Evolutionary conservation across 2,329 filamentous ascomycete genomes (phyloP).

Genomic region (Calonectria multiphialidica): DNA sequence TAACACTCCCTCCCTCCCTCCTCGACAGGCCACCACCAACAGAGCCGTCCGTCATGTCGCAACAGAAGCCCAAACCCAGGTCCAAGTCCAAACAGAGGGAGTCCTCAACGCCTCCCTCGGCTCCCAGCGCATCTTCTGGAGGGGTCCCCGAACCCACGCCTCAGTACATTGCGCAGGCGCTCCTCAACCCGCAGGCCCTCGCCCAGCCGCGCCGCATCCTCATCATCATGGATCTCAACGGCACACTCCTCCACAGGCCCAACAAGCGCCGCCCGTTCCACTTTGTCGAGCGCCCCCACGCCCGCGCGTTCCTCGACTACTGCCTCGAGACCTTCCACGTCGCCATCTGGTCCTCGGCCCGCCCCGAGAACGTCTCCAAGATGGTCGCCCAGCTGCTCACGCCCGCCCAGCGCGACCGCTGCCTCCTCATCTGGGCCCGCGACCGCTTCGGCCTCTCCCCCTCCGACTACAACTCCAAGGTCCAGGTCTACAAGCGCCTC

Average conservation of each 20-base stretch:
- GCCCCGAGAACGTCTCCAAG: slow-evolving; percentile 75
- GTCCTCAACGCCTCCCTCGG: neutral
- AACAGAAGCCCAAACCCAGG: neutral
- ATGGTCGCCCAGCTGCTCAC: slow-evolving; percentile 77
- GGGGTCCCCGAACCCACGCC: slow-evolving; percentile 71
- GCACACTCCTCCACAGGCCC: slow-evolving; percentile 84
- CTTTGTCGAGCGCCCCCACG: slow-evolving; percentile 76
- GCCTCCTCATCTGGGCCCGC: slow-evolving; percentile 83
- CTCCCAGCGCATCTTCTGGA: slow-evolving; percentile 59
- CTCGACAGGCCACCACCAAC: neutral
- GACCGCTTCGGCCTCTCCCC: slow-evolving; percentile 77
- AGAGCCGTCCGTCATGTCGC: neutral
- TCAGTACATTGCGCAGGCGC: slow-evolving; percentile 71
- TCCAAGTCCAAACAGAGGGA: neutral
- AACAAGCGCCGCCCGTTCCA: slow-evolving; percentile 57
- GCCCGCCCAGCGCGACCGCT: slow-evolving; percentile 60
- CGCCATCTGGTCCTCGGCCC: slow-evolving; percentile 92
- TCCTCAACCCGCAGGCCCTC: slow-evolving; percentile 55
- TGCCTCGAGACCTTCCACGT: slow-evolving; percentile 81
- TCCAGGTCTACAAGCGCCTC: slow-evolving; percentile 93
- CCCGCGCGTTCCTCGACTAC: slow-evolving; percentile 78
- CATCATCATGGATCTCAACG: slow-evolving; percentile 92
- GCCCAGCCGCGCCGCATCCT: slow-evolving; percentile 73
- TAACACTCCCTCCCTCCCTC: neutral
- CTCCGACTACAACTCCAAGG: slow-evolving; percentile 75